These are phyloP conservation scores for Talaromyces sp. DNA, from an alignment of 2,329 filamentous ascomycete genomes.

Conservation along the genomic window DNA sequence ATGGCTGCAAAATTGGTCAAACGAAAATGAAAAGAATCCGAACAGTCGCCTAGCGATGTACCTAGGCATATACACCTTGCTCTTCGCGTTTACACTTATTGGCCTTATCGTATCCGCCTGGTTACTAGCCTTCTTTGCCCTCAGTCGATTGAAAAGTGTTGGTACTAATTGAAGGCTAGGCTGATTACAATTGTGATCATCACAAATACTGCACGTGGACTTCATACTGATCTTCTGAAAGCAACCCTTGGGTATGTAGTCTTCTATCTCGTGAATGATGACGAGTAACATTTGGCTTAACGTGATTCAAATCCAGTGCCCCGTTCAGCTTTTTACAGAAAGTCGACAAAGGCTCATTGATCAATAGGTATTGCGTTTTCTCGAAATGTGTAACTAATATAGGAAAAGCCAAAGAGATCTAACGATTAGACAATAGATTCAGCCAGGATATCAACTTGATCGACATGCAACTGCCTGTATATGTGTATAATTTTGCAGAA, in stretches of 20 bases:
- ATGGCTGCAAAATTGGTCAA: conserved; percentile 16
- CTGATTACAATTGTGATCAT: conserved; percentile 7
- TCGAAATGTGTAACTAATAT: not conserved
- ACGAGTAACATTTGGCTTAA: not conserved
- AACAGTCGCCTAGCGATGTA: conserved; percentile 15
- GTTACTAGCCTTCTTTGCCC: not conserved
- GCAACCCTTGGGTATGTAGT: conserved; percentile 7
- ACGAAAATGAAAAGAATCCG: conserved; percentile 15
- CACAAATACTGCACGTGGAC: not conserved
- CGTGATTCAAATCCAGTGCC: not conserved
- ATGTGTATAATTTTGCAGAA: not conserved
- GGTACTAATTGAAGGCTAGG: not conserved
- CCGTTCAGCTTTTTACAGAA: conserved; percentile 11
- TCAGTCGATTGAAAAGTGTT: not conserved
- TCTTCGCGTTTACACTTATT: conserved; percentile 12
- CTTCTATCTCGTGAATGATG: not conserved
- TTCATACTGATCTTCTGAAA: conserved; percentile 10
- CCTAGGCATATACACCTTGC: conserved; percentile 14
- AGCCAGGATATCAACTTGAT: conserved; percentile 20
- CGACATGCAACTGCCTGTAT: conserved; percentile 20
- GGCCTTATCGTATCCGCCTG: not conserved
- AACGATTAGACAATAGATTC: not conserved
- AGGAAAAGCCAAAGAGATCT: not conserved
- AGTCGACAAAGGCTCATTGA: conserved; percentile 4
- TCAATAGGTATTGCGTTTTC: conserved; percentile 5